Base-by-base conservation (phyloP, 176 grass and related monocot species). In the Carex scoparia region DNA sequence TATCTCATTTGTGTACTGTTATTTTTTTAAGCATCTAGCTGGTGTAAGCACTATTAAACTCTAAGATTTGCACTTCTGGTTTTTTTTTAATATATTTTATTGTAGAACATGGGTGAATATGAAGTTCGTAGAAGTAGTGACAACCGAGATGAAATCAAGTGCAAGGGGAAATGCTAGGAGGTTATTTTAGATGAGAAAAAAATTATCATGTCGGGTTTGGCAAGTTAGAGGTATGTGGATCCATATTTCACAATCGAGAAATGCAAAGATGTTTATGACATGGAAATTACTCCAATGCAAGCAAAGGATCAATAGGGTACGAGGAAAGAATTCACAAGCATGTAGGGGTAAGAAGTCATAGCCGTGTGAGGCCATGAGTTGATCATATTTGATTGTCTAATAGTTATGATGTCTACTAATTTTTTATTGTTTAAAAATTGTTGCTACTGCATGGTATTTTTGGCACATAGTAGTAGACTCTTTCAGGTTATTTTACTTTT, bases 131-230 rank as follows among this genome's bases (percentile, higher is more conserved):
- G 38, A 51, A 84, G 81, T 58, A 53, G 59, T 14, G 60, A 84
- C 62, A 44, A 16, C 10, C 14, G 10, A 6, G 61, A 37, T 53
- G 62, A 84, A 68, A 38, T 71, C 44, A 19, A 5, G 10, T 16
- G 58, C 63, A 46, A 42, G 8, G 56, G 18, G 23, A 40, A 35
- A 0, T 4, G 5, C 27, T 66, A 62, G 58, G 81, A 66, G 14
- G 59, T 66, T 18, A 67, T 37, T 6, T 46, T 84, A 67, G 81
- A 84, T 84, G 59, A 84, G 27, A 23, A 69, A 53, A 46, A 84
- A 30, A 84, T 84, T 16, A 28, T 65, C 81, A 55, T 84, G 23
- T 23, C 23, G 23, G 23, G 23, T 23, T 23, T 23, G 23, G 23
- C 23, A 23, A 23, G 23, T 23, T 23, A 23, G 11, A 67, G 70